Evolutionary conservation across 2,329 filamentous ascomycete species (phyloP).

Genomic region (Plenodomus biglobosus): DNA sequence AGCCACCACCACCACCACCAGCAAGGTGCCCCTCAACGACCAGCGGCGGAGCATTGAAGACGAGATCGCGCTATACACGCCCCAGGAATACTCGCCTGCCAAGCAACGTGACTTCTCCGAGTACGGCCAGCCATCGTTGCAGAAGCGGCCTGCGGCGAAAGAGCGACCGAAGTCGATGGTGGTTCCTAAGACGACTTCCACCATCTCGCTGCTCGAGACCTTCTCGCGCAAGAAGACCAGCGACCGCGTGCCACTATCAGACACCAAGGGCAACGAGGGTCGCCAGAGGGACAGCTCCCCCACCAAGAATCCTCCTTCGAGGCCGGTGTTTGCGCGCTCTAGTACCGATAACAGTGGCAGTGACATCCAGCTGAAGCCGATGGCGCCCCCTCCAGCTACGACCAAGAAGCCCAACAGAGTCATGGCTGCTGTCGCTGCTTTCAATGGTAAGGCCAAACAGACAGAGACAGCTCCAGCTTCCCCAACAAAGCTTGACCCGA

Average conservation of each 20-base stretch:
- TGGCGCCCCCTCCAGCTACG: conserved; percentile 16
- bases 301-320: conserved; percentile 18
- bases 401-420: conserved; percentile 55
- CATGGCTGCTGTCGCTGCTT: conserved; percentile 64
- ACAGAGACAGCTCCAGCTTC: conserved; percentile 31
- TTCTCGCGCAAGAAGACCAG: conserved; percentile 42
- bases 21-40: conserved; percentile 50
- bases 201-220: conserved; percentile 45
- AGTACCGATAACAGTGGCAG: conserved; percentile 34
- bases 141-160: conserved; percentile 35
- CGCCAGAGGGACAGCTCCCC: conserved; percentile 28
- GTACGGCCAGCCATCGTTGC: conserved; percentile 50
- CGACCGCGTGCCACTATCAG: conserved; percentile 37
- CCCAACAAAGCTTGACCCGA: conserved; percentile 50
- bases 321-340: conserved; percentile 27
- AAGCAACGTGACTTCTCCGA: conserved; percentile 64
- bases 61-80: conserved; percentile 62
- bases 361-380: conserved; percentile 16
- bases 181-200: conserved; percentile 47
- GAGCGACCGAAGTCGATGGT: conserved; percentile 57
- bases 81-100: conserved; percentile 60
- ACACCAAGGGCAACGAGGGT: conserved; percentile 39
- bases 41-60: conserved; percentile 52
- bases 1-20: conserved; percentile 36
- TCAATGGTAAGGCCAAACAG: conserved; percentile 57